These are phyloP conservation scores for Solanum chilense DNA, from an alignment of 257 asterid genomes.

Conservation along the genomic window DNA sequence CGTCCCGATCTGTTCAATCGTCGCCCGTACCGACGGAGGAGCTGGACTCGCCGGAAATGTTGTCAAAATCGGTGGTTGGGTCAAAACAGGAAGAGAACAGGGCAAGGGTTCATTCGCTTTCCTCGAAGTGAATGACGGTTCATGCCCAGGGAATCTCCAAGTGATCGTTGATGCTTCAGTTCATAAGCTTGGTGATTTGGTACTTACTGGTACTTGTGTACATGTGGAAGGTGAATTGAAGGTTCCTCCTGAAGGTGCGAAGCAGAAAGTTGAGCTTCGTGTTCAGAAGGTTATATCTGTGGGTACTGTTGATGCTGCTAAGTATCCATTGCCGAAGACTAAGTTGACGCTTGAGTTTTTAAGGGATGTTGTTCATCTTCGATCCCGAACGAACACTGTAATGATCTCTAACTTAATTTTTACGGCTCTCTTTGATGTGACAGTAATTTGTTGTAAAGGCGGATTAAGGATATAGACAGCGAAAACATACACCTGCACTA, in stretches of 20 bases:
- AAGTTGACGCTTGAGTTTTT: slow-evolving; percentile 64
- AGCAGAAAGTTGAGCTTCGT: slow-evolving; percentile 67
- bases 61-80: slow-evolving; percentile 85
- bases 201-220: slow-evolving; percentile 70
- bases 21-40: slow-evolving; percentile 68
- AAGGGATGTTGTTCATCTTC: slow-evolving; percentile 78
- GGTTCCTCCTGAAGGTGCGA: slow-evolving; percentile 65
- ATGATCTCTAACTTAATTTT: background rate
- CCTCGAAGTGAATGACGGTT: slow-evolving; percentile 78
- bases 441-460: background rate
- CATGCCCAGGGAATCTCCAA: slow-evolving; percentile 72
- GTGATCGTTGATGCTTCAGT: slow-evolving; percentile 56
- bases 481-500: background rate
- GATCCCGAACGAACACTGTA: slow-evolving; percentile 67
- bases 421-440: background rate
- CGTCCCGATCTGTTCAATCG: slow-evolving; percentile 59
- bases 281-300: slow-evolving; percentile 56
- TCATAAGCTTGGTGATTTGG: slow-evolving; percentile 54
- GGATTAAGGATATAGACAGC: background rate
- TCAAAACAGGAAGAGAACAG: slow-evolving; percentile 81
- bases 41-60: slow-evolving; percentile 58
- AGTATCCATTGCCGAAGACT: slow-evolving; percentile 83
- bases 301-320: slow-evolving; percentile 76
- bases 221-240: slow-evolving; percentile 69
- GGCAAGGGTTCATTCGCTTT: slow-evolving; percentile 79